phyloP scores from a whole-genome alignment of 75 land plant genomes.

The Cunninghamia lanceolata region DNA sequence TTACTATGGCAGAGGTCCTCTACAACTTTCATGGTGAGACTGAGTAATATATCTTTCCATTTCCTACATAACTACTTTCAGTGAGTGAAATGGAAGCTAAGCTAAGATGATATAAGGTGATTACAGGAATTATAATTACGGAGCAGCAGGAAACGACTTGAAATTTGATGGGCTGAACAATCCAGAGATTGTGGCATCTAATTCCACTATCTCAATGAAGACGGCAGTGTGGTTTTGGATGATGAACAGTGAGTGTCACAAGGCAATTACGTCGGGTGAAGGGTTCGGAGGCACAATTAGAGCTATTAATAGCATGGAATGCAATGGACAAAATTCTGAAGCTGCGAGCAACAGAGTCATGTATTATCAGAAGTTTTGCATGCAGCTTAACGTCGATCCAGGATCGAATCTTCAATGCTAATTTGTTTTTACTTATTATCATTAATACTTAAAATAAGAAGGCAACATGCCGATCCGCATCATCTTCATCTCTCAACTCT shows the following conservation, averaged over 20 bases:
- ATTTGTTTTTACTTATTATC: background rate
- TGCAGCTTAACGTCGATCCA: background rate
- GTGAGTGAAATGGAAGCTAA: no score
- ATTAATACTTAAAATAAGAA: no score
- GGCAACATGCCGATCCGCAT: no score
- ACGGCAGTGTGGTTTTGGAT: no score
- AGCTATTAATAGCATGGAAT: background rate
- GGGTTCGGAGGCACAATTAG: slow-evolving; percentile 6
- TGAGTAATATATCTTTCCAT: no score
- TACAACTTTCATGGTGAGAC: background rate
- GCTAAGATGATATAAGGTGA: no score
- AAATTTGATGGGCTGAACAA: no score
- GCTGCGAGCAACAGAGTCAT: background rate
- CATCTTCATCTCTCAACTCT: no score
- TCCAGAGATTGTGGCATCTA: no score
- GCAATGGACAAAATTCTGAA: background rate
- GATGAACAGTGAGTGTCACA: background rate
- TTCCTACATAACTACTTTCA: no score
- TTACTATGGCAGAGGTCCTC: slow-evolving; percentile 1
- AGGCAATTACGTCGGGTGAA: background rate
- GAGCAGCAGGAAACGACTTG: background rate
- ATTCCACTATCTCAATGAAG: no score
- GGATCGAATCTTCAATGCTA: background rate
- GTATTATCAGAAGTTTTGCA: background rate
- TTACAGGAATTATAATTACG: background rate